Conservation (phyloP, 2,329 filamentous ascomycete genomes). For the Cryphonectria japonica region DNA sequence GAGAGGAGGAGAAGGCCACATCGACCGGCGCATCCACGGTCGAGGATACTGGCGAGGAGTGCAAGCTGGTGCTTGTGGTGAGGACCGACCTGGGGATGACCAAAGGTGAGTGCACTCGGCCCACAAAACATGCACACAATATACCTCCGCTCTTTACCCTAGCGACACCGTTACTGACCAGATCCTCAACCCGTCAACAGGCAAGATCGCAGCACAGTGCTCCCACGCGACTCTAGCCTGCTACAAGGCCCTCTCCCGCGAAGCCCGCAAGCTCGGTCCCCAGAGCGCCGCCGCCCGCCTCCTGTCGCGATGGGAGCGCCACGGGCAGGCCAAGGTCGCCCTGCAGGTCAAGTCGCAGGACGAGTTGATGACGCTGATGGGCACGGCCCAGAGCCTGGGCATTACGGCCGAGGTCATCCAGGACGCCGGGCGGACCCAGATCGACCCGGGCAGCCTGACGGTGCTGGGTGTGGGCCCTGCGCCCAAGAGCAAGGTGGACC, state of each 20-base stretch:
- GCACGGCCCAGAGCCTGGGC: conserved; percentile 79
- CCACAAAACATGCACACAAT: background rate
- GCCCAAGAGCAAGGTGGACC: conserved; percentile 83
- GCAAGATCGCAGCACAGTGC: conserved; percentile 96
- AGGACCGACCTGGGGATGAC: conserved; percentile 96
- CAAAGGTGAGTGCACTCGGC: conserved; percentile 66
- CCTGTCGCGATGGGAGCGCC: conserved; percentile 81
- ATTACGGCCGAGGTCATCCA: conserved; percentile 88
- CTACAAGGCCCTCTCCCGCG: conserved; percentile 78
- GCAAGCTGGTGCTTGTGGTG: conserved; percentile 91
- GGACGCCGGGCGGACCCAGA: conserved; percentile 97
- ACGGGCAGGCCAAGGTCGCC: conserved; percentile 91
- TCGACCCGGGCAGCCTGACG: conserved; percentile 88
- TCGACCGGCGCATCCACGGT: conserved; percentile 34
- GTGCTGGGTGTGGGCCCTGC: conserved; percentile 84
- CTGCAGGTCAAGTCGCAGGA: conserved; percentile 87
- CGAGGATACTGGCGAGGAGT: conserved; percentile 69
- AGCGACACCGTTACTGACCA: conserved; percentile 10
- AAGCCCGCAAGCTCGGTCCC: conserved; percentile 52
- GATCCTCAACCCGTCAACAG: conserved; percentile 48
- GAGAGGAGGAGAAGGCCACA: background rate
- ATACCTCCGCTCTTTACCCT: background rate
- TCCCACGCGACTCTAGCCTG: conserved; percentile 96
- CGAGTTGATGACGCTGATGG: conserved; percentile 74
- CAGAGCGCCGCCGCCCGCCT: conserved; percentile 61